phyloP scores from a whole-genome alignment of 208 protist species.

The Acanthamoeba castellanii region DNA sequence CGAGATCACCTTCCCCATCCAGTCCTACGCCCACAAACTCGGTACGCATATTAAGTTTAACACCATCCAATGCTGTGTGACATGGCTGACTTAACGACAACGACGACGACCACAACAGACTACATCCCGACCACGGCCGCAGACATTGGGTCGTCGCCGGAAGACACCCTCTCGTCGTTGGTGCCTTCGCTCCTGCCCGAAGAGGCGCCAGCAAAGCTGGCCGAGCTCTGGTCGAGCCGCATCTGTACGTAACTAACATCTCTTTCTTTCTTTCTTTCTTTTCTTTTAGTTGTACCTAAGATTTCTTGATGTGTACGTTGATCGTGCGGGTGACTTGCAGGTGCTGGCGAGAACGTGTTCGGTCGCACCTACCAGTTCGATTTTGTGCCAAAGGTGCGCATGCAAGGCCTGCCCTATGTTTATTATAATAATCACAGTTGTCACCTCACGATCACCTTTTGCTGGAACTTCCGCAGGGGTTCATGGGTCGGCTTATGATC shows the following conservation, averaged over 20 bases:
- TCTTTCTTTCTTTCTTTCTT: no score
- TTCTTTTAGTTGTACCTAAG: no score
- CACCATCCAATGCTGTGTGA: no score
- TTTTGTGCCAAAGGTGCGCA: conserved; percentile 21
- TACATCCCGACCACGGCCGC: neutral
- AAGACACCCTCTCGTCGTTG: neutral
- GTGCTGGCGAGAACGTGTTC: conserved; percentile 3
- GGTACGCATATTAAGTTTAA: neutral
- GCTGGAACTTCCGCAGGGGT: neutral
- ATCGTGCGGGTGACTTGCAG: no score
- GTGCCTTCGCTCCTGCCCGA: neutral
- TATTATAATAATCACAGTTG: no score
- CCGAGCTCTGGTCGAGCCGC: neutral
- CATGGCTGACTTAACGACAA: no score
- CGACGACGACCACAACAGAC: neutral
- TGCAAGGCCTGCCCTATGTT: no score
- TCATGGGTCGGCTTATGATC: conserved; percentile 65
- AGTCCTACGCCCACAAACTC: conserved; percentile 8
- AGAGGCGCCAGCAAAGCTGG: neutral
- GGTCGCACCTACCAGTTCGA: conserved; percentile 37
- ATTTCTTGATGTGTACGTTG: no score
- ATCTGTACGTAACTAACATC: neutral
- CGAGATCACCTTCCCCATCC: conserved; percentile 63
- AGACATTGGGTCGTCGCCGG: no score
- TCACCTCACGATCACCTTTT: neutral